Percentiles rank a stretch among this genome's conserved stretches.
phyloP scores from a whole-genome alignment of 352 stramenopile genomes.

The Phytophthora constricta region DNA sequence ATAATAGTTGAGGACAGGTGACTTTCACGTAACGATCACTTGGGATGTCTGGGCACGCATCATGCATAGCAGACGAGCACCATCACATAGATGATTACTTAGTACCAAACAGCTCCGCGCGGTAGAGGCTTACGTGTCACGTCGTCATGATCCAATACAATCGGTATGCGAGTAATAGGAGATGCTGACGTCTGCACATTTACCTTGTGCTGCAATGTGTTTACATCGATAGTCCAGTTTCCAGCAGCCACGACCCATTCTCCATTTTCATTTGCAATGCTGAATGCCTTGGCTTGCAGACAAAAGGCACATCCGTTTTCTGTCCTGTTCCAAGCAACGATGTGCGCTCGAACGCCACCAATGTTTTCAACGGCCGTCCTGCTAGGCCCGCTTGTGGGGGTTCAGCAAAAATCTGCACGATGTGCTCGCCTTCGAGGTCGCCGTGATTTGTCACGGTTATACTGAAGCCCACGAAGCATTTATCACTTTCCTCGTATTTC shows the following conservation, averaged over 20 bases:
- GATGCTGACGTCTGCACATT: slow-evolving; percentile 16
- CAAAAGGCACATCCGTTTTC: slow-evolving; percentile 38
- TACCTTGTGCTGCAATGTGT: slow-evolving; percentile 39
- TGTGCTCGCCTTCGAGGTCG: slow-evolving; percentile 44
- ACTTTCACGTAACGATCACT: no score
- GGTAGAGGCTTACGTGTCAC: slow-evolving; percentile 25
- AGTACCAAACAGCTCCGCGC: slow-evolving; percentile 20
- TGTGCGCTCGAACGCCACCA: slow-evolving; percentile 66
- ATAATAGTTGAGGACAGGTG: no score
- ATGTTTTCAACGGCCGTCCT: slow-evolving; percentile 51
- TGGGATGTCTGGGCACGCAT: no score
- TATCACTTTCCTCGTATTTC: background rate
- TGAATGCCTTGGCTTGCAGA: slow-evolving; percentile 47
- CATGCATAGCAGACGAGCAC: no score
- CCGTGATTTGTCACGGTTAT: slow-evolving; percentile 60
- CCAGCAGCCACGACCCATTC: slow-evolving; percentile 43
- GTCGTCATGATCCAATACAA: background rate
- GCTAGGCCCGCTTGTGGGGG: slow-evolving; percentile 35
- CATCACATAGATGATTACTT: no score
- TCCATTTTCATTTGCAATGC: slow-evolving; percentile 44
- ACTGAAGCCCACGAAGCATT: slow-evolving; percentile 29
- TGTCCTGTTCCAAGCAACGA: slow-evolving; percentile 35
- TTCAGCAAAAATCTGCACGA: slow-evolving; percentile 47
- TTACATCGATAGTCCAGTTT: slow-evolving; percentile 51
- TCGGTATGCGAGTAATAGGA: background rate